Evolutionary conservation across 176 grass and related monocot species (phyloP), one percentile per base, ranked within the genome.

Genomic region (Carex myosuroides): DNA sequence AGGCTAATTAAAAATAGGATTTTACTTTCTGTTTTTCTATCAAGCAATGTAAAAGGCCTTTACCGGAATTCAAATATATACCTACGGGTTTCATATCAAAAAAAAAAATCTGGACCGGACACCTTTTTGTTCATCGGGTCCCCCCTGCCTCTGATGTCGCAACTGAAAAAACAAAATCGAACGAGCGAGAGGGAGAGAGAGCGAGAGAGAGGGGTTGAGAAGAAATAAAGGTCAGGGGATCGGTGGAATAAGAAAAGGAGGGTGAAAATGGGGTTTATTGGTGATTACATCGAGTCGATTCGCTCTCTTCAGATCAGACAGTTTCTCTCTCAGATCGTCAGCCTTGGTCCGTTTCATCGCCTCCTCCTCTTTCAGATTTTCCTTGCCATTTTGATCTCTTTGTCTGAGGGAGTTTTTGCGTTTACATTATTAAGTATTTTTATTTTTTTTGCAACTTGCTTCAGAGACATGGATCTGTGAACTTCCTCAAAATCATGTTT

Each of bases 241-340:
- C 5, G 48, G 71, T 14, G 44, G 46, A 30, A 13, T 14, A 29
- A 5, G 73, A 32, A 77, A 42, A 81, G 52, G 60, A 30, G 30
- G 67, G 20, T 32, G 13, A 57, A 58, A 24, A 88, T 86, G 89
- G 89, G 59, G 53, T 80, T 67, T 29, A 46, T 88, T 48, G 83
- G 86, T 3, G 58, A 61, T 35, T 65, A 26, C 80, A 41, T 84
- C 48, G 85, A 87, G 44, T 84, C 82, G 70, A 85, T 87, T 60
- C 85, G 82, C 0, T 65, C 85, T 35, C 48, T 88, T 76, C 77
- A 86, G 84, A 86, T 88, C 77, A 80, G 72, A 54, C 84, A 86
- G 26, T 80, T 81, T 35, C 84, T 91, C 87, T 18, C 42, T 67
- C 90, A 89, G 79, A 74, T 86, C 80, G 30, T 91, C 53, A 88